phyloP scores from a whole-genome alignment of 2,329 filamentous ascomycete species.

The Diplodia corticola region DNA sequence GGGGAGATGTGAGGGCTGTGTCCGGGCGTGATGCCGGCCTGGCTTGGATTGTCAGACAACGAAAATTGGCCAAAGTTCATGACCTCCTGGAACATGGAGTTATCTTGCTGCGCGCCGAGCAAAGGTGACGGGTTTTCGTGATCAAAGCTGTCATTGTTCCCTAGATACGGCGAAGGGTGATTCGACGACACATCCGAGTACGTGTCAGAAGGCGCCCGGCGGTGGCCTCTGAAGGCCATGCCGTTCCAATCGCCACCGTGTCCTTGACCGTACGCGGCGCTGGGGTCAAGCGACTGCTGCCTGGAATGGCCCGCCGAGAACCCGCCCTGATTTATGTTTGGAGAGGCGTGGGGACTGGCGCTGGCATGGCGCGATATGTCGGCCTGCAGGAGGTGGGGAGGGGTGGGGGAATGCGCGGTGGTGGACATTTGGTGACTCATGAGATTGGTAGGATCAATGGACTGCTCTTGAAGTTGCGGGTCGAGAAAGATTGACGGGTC shows the following conservation, averaged over 20 bases:
- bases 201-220: conserved; percentile 79
- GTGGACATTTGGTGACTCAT: conserved; percentile 53
- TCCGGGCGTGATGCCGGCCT: conserved; percentile 57
- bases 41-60: conserved; percentile 62
- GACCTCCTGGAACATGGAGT: conserved; percentile 72
- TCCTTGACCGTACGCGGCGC: conserved; percentile 58
- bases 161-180: conserved; percentile 78
- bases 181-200: conserved; percentile 83
- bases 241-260: conserved; percentile 61
- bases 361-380: conserved; percentile 54
- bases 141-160: conserved; percentile 77
- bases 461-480: conserved; percentile 45
- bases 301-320: conserved; percentile 60
- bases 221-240: conserved; percentile 74
- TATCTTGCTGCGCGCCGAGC: conserved; percentile 70
- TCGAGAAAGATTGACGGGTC: conserved; percentile 61
- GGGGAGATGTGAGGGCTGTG: conserved; percentile 72
- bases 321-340: conserved; percentile 52
- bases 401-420: conserved; percentile 54
- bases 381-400: conserved; percentile 58
- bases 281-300: conserved; percentile 62
- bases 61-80: conserved; percentile 78
- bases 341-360: conserved; percentile 55
- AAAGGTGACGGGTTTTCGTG: conserved; percentile 76
- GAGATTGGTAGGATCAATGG: conserved; percentile 48